A percentile compares a stretch with the other conserved stretches of the same genome.
Evolutionary conservation across 1,139 yeast genomes (phyloP).

Genomic region (Tardiomyces blankii): DNA sequence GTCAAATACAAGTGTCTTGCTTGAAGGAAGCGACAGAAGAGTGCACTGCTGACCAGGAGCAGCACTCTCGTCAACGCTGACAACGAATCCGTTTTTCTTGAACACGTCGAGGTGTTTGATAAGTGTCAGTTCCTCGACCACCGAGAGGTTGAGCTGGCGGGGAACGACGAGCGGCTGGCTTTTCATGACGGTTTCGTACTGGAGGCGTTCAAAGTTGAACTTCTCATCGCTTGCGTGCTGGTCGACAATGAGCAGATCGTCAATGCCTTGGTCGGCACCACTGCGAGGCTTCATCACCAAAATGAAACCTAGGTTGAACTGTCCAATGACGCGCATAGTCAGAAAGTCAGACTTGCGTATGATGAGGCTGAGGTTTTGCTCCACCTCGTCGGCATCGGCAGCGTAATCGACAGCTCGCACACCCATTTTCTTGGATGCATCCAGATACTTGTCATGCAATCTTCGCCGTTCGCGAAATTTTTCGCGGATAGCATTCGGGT

Average conservation of each 20-base stretch:
- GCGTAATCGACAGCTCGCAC: background rate
- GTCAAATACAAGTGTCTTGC: conserved; percentile 58
- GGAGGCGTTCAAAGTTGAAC: conserved; percentile 69
- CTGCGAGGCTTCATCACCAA: conserved; percentile 44
- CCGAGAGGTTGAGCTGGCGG: conserved; percentile 48
- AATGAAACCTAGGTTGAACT: conserved; percentile 81
- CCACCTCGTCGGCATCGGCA: conserved; percentile 41
- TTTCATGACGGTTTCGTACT: conserved; percentile 41
- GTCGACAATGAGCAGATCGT: conserved; percentile 75
- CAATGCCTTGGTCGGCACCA: conserved; percentile 23
- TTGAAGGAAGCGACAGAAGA: conserved; percentile 57
- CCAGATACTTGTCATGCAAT: background rate
- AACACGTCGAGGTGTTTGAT: conserved; percentile 48
- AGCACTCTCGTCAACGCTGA: conserved; percentile 38
- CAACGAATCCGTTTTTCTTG: conserved; percentile 63
- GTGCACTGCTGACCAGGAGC: conserved; percentile 48
- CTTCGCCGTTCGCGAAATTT: background rate
- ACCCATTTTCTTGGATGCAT: background rate
- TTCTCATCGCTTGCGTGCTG: conserved; percentile 98
- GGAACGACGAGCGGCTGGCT: conserved; percentile 69
- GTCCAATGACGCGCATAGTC: conserved; percentile 75
- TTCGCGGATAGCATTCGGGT: background rate
- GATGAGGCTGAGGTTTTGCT: conserved; percentile 18
- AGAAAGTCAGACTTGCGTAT: conserved; percentile 30
- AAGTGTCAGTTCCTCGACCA: conserved; percentile 67